Base-by-base conservation (phyloP, 352 stramenopile genomes). In the Phytophthora idaei region DNA sequence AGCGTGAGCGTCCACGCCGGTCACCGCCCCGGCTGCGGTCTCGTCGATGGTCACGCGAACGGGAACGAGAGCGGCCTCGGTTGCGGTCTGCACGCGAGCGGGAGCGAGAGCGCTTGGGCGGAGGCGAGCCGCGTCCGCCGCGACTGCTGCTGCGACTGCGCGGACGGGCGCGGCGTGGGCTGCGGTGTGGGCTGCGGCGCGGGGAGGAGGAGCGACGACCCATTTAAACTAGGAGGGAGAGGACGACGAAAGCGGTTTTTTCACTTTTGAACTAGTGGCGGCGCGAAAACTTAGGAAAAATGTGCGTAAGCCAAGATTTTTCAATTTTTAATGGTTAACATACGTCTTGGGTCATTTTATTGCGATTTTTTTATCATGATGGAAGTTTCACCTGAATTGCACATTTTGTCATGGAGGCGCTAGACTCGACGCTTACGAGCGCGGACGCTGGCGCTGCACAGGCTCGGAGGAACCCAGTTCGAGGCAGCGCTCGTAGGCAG, bases 401-500 rank as follows among this genome's bases (percentile, higher is more conserved):
- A 1, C 1, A 21, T 21, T 21, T 21, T 21, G 21, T 21, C 21
- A 21, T 21, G 21, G 0, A 3, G 36, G 36, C 12, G 12, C 1
- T n/a, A 12, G 36, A 42, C 36, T 37, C 5, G 32, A 12, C 8
- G 46, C 53, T 59, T 82, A 90, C 32, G 78, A 84, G 44, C 84
- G 84, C 25, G 84, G 84, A 58, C 84, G 84, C 64, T 89, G 80
- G 61, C 84, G 82, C 59, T 83, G 70, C 31, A 93, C 64, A 2
- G 82, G 84, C 28, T 90, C 84, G 4, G 90, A 74, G 14, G 87
- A 96, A 15, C 96, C 96, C 55, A 99, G 91, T 77, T 98, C 96
- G 29, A 98, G 85, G 50, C 83, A 95, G 51, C 94, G 78, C 73
- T 97, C 84, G 76, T 98, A 99, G 25, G 93, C 97, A 21, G 94